These are phyloP conservation scores for Jamesozyma rosinii DNA, from an alignment of 805 yeast genomes.

Conservation along the genomic window DNA sequence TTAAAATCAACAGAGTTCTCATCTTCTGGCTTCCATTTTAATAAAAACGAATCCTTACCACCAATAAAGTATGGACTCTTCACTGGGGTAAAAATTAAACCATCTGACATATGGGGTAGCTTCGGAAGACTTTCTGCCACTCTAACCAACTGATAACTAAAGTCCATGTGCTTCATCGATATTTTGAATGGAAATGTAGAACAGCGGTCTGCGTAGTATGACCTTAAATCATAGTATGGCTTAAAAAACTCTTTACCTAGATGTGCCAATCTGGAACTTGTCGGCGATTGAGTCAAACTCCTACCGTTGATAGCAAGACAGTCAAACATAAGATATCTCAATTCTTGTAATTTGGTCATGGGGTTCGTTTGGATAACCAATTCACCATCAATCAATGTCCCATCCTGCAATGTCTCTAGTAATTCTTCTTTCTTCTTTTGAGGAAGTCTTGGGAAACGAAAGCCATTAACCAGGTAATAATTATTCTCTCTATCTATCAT, in stretches of 20 bases:
- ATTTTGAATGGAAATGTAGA: conserved; percentile 75
- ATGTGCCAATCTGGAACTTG: conserved; percentile 80
- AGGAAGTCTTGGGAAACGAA: conserved; percentile 67
- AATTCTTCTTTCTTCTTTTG: conserved; percentile 26
- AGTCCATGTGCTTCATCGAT: conserved; percentile 80
- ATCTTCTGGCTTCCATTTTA: conserved; percentile 96
- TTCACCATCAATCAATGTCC: conserved; percentile 91
- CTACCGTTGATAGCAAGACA: conserved; percentile 77
- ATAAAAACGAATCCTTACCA: conserved; percentile 64
- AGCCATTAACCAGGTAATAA: conserved; percentile 67
- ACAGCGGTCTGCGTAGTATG: conserved; percentile 62
- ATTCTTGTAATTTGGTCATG: conserved; percentile 46
- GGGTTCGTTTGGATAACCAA: conserved; percentile 63
- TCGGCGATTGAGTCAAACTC: conserved; percentile 55
- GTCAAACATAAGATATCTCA: conserved; percentile 82
- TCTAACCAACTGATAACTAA: conserved; percentile 65
- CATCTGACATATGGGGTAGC: conserved; percentile 85
- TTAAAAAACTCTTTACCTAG: conserved; percentile 70
- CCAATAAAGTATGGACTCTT: conserved; percentile 81
- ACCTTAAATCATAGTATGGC: conserved; percentile 69
- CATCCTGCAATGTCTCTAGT: conserved; percentile 57
- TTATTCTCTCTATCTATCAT: conserved; percentile 84
- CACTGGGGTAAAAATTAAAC: conserved; percentile 86
- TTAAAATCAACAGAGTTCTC: conserved; percentile 91
- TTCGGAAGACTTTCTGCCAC: conserved; percentile 64